Conservation (phyloP, 2,329 filamentous ascomycete species). For the Diaporthe amygdali region DNA sequence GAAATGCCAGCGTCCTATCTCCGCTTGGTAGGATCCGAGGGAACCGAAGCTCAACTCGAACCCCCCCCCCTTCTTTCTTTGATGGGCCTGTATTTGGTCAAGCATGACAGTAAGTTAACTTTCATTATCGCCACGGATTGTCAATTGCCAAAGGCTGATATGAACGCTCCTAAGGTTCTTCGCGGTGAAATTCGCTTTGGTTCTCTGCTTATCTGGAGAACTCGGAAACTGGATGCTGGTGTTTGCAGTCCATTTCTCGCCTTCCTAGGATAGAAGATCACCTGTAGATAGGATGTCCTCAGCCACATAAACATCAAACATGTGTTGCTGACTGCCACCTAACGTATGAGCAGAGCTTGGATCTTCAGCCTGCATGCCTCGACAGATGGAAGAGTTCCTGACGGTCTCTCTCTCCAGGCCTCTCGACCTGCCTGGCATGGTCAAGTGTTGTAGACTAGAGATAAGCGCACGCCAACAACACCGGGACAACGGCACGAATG, state of each 20-base stretch:
- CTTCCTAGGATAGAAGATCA: neutral
- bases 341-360: neutral
- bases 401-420: neutral
- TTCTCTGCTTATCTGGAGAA: neutral
- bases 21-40: neutral
- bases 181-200: neutral
- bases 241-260: neutral
- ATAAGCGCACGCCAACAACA: neutral
- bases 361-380: no score
- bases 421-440: neutral
- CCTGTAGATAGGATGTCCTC: neutral
- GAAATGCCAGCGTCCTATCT: neutral
- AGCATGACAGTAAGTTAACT: neutral
- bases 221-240: neutral
- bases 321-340: neutral
- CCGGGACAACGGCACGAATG: neutral
- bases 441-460: neutral
- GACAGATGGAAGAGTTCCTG: neutral
- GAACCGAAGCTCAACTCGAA: neutral
- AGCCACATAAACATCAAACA: neutral
- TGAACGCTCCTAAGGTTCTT: neutral
- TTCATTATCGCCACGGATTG: neutral
- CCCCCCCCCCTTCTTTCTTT: no score
- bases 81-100: neutral
- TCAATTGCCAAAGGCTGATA: neutral